phyloP scores from a whole-genome alignment of 2,329 filamentous ascomycete species.

The Calonectria montana region DNA sequence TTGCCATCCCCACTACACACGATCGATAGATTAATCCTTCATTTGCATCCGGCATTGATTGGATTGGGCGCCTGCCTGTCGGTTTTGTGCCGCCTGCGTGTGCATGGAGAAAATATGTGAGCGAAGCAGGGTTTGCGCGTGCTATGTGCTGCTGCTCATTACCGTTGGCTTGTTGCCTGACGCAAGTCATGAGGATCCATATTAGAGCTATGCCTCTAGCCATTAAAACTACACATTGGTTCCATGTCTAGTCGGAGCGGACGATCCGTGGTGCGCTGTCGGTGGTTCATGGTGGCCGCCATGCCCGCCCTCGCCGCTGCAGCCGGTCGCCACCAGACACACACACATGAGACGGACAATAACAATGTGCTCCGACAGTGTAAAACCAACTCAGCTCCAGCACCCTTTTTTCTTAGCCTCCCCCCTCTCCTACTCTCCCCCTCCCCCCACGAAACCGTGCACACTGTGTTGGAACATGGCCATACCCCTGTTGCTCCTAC shows the following conservation, averaged over 20 bases:
- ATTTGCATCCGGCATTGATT: slow-evolving; percentile 9
- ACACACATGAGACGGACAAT: slow-evolving; percentile 6
- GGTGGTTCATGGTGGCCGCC: slow-evolving; percentile 27
- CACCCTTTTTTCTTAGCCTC: neutral
- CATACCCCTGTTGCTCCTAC: slow-evolving; percentile 20
- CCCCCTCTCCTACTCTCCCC: too few relatives aligned
- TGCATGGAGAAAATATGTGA: slow-evolving; percentile 3
- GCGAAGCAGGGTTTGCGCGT: slow-evolving; percentile 6
- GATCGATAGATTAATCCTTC: slow-evolving; percentile 25
- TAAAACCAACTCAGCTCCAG: neutral
- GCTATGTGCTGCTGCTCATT: slow-evolving; percentile 3
- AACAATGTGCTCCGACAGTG: neutral
- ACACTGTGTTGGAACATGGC: slow-evolving; percentile 19
- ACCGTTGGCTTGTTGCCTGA: slow-evolving; percentile 18
- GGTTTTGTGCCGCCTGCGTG: slow-evolving; percentile 5
- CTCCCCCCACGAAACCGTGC: neutral
- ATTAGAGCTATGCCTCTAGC: slow-evolving; percentile 7
- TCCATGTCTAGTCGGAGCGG: slow-evolving; percentile 4
- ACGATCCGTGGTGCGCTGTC: slow-evolving; percentile 21
- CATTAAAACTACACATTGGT: slow-evolving; percentile 1
- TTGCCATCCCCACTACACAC: slow-evolving; percentile 12
- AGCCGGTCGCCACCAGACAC: slow-evolving; percentile 9
- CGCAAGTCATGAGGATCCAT: slow-evolving; percentile 21
- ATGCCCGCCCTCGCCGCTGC: slow-evolving; percentile 18
- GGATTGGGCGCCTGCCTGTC: slow-evolving; percentile 9